These are phyloP conservation scores for Eucalyptus viminalis DNA, from an alignment of 345 rosid genomes.

Conservation along the genomic window DNA sequence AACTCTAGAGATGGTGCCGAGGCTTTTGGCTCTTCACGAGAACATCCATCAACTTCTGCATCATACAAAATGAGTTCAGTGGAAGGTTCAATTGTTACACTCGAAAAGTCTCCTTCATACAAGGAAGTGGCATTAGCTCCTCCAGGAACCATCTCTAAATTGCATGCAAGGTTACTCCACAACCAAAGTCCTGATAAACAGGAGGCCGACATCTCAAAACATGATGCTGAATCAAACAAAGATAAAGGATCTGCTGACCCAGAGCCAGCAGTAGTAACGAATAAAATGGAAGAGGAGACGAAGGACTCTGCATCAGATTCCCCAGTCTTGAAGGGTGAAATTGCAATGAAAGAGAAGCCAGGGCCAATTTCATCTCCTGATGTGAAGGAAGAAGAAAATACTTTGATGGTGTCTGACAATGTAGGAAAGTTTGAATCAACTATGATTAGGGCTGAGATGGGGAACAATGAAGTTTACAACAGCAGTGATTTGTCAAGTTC, in stretches of 20 bases:
- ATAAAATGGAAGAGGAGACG: constrained; percentile 14
- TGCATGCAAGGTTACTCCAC: constrained; percentile 48
- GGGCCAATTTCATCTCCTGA: constrained; percentile 27
- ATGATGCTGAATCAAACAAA: constrained; percentile 22
- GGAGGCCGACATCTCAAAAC: constrained; percentile 11
- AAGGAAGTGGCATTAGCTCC: constrained; percentile 98
- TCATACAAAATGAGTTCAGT: constrained; percentile 19
- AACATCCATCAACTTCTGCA: constrained; percentile 20
- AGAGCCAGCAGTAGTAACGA: constrained; percentile 8
- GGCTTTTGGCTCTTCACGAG: constrained; percentile 20
- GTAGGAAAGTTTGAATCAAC: constrained; percentile 14
- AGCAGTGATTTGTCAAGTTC: constrained; percentile 18
- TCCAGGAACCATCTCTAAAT: constrained; percentile 71
- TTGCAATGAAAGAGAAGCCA: constrained; percentile 12
- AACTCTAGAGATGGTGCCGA: constrained; percentile 21
- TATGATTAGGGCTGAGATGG: constrained; percentile 19
- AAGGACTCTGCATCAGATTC: constrained; percentile 10
- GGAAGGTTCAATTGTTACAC: constrained; percentile 37
- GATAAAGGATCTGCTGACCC: constrained; percentile 12
- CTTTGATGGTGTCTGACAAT: constrained; percentile 12
- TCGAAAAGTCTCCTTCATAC: constrained; percentile 94
- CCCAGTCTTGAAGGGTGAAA: constrained; percentile 6
- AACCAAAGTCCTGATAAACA: constrained; percentile 29
- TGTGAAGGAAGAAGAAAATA: constrained; percentile 15
- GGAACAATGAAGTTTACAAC: constrained; percentile 12